Conservation (phyloP, 164 flowering plant genomes). For the Annona cherimola region DNA sequence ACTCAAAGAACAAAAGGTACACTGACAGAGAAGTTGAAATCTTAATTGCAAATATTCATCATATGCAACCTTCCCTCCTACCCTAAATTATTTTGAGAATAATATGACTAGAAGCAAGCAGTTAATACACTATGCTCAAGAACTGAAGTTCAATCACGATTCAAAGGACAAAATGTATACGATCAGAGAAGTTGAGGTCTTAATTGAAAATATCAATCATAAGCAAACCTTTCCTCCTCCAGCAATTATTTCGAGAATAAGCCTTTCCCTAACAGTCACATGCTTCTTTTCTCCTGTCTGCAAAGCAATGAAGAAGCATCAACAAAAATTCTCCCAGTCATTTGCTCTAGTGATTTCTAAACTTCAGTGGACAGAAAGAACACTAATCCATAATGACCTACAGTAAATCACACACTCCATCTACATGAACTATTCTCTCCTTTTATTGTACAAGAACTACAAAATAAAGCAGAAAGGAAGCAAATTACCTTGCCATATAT, state of each 20-base stretch:
- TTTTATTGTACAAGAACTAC: background rate
- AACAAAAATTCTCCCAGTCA: background rate
- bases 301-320: background rate
- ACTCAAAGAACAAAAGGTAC: too few species aligned
- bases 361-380: background rate
- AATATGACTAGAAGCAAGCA: too few species aligned
- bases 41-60: too few species aligned
- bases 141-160: background rate
- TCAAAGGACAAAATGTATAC: background rate
- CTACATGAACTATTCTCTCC: background rate
- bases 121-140: too few species aligned
- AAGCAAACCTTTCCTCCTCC: constrained; percentile 84
- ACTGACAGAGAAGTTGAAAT: too few species aligned
- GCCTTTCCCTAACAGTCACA: constrained; percentile 45
- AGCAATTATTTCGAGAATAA: constrained; percentile 78
- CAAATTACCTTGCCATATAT: constrained; percentile 79
- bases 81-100: too few species aligned
- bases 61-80: too few species aligned
- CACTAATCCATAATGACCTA: background rate
- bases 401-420: background rate
- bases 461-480: background rate
- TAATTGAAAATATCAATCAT: background rate
- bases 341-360: background rate
- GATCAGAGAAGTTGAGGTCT: background rate
- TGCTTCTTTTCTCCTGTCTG: constrained; percentile 40